These are phyloP conservation scores for Coriolopsis trogii DNA, from an alignment of 1,284 basidiomycete species.

Conservation along the genomic window DNA sequence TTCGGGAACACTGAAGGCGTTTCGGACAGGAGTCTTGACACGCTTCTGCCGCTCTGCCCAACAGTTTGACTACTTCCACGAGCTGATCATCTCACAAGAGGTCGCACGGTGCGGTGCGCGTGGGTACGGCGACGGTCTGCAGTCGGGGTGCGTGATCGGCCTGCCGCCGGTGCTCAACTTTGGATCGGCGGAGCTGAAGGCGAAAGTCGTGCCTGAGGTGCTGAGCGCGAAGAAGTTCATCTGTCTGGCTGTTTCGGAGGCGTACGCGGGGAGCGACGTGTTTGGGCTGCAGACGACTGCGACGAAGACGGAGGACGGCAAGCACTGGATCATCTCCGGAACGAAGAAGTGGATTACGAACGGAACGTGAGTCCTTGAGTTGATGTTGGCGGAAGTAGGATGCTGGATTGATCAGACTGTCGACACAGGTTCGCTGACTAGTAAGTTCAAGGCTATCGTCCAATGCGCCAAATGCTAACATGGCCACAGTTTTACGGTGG, in stretches of 20 bases:
- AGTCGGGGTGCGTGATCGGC: conserved; percentile 51
- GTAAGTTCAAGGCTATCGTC: conserved; percentile 26
- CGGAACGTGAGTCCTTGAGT: conserved; percentile 52
- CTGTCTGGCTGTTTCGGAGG: conserved; percentile 77
- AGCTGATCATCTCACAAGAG: conserved; percentile 91
- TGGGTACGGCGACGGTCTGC: conserved; percentile 65
- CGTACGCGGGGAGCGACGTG: conserved; percentile 92
- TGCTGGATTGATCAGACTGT: neutral
- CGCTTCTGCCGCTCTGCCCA: too few relatives aligned
- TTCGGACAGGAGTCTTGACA: too few relatives aligned
- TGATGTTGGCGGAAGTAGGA: too few relatives aligned
- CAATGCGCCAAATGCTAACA: neutral
- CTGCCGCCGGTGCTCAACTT: conserved; percentile 73
- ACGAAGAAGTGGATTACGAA: conserved; percentile 88
- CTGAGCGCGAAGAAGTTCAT: conserved; percentile 81
- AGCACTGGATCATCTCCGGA: conserved; percentile 85
- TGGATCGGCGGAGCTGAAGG: conserved; percentile 76
- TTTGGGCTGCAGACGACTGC: conserved; percentile 84
- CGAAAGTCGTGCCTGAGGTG: conserved; percentile 80
- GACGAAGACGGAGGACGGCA: conserved; percentile 82
- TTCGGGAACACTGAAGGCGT: neutral
- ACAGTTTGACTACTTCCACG: conserved; percentile 83
- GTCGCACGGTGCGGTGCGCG: conserved; percentile 66
- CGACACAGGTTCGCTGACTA: conserved; percentile 50
- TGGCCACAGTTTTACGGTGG: conserved; percentile 59